Conservation (phyloP, 73 alveolate species). For the Paramecium sexaurelia region DNA sequence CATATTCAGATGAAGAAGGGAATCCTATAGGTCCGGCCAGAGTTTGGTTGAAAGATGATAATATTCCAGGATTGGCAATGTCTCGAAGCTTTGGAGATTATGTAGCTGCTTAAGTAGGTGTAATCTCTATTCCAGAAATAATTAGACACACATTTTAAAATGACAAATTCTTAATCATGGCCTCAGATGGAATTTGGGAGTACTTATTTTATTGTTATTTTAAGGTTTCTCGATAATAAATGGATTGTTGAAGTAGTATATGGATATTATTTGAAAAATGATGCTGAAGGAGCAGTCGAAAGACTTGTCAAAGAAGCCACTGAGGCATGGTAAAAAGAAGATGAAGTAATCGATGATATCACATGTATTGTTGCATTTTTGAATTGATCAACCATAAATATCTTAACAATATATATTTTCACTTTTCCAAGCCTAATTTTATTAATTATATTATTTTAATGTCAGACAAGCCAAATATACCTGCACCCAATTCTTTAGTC, state of each 20-base stretch:
- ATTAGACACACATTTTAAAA: constrained; percentile 74
- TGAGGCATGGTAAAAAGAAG: constrained; percentile 91
- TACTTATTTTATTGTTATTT: constrained; percentile 65
- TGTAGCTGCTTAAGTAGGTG: constrained; percentile 76
- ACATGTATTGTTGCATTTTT: constrained; percentile 85
- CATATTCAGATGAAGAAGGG: constrained; percentile 67
- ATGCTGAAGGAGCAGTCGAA: constrained; percentile 92
- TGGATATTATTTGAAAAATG: constrained; percentile 64
- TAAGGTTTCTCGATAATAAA: constrained; percentile 58
- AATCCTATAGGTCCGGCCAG: constrained; percentile 92
- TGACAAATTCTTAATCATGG: constrained; percentile 92
- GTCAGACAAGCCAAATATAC: constrained; percentile 61
- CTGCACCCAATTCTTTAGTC: constrained; percentile 67
- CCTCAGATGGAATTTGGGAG: constrained; percentile 97
- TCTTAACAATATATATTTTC: not conserved
- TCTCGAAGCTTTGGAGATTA: constrained; percentile 81
- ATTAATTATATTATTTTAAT: constrained; percentile 2
- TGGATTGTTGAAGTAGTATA: constrained; percentile 53
- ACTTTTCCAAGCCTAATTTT: not conserved
- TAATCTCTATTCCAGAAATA: constrained; percentile 70
- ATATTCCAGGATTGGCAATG: constrained; percentile 90
- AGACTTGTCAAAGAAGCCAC: constrained; percentile 86
- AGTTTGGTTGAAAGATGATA: constrained; percentile 91
- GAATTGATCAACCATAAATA: constrained; percentile 18
- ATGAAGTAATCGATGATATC: constrained; percentile 93